Conservation (phyloP, 108 stramenopile species). For the Pelagomonas calceolata region DNA sequence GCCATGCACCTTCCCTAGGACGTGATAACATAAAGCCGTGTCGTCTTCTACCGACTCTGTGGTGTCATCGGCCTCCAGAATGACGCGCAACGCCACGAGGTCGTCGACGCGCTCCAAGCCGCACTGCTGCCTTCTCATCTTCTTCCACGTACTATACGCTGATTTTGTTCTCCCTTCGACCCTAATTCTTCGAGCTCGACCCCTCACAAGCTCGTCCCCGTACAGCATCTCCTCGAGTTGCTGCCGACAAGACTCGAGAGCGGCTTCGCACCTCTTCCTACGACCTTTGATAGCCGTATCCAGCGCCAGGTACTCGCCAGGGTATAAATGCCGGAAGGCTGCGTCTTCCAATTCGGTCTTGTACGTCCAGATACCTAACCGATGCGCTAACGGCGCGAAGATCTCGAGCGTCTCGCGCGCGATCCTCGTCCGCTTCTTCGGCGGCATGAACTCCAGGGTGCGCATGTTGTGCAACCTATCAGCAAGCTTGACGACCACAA, state of each 20-base stretch:
- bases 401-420: conserved; percentile 83
- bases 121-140: conserved; percentile 72
- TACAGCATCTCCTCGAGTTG: conserved; percentile 41
- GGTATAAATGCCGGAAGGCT: conserved; percentile 29
- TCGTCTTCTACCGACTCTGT: conserved; percentile 8
- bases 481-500: conserved; percentile 86
- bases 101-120: conserved; percentile 77
- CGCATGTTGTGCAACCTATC: conserved; percentile 92
- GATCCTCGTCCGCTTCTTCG: conserved; percentile 80
- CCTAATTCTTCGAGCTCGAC: conserved; percentile 36
- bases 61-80: conserved; percentile 26
- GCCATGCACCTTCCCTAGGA: conserved; percentile 20
- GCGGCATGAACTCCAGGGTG: conserved; percentile 76
- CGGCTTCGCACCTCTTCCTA: conserved; percentile 6
- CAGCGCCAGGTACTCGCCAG: conserved; percentile 21
- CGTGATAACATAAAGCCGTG: conserved; percentile 29
- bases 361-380: conserved; percentile 78
- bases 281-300: not conserved
- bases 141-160: conserved; percentile 82
- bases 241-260: conserved; percentile 16
- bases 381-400: conserved; percentile 88
- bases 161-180: conserved; percentile 82
- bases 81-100: conserved; percentile 78
- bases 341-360: conserved; percentile 78
- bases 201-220: conserved; percentile 52